phyloP scores from a whole-genome alignment of 768 basidiomycete genomes.

The Hericium rajendrae region DNA sequence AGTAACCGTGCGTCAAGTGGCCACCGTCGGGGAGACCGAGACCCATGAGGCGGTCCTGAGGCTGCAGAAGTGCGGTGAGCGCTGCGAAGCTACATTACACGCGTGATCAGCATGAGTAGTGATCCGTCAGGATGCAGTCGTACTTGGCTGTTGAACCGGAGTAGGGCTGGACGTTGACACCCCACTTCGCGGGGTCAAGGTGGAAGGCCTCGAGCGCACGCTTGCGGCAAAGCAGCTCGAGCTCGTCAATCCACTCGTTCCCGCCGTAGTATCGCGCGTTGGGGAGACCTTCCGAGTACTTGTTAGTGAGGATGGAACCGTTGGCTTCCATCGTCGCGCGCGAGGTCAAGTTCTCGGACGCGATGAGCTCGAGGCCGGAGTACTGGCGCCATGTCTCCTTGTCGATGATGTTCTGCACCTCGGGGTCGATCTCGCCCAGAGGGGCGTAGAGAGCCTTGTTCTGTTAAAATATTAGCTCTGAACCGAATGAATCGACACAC shows the following conservation, averaged over 20 bases:
- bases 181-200: conserved; percentile 89
- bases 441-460: conserved; percentile 88
- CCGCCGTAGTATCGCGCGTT: conserved; percentile 94
- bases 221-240: conserved; percentile 89
- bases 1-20: conserved; percentile 96
- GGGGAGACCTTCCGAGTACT: conserved; percentile 99
- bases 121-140: conserved; percentile 19
- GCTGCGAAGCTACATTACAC: conserved; percentile 72
- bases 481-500: not conserved
- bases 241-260: conserved; percentile 96
- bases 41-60: conserved; percentile 98
- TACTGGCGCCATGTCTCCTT: conserved; percentile 99
- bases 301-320: conserved; percentile 97
- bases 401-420: conserved; percentile 95
- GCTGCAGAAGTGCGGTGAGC: conserved; percentile 90
- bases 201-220: conserved; percentile 94
- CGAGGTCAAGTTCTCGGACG: conserved; percentile 98
- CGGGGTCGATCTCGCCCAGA: conserved; percentile 86
- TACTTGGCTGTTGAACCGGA: conserved; percentile 92
- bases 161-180: conserved; percentile 99
- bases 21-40: conserved; percentile 97
- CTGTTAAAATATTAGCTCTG: conserved; percentile 28
- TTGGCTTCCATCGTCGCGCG: conserved; percentile 96
- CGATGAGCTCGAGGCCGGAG: conserved; percentile 96
- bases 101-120: not conserved